Base-by-base conservation (phyloP, 495 filamentous ascomycete genomes). In the Penicillium paradoxum region DNA sequence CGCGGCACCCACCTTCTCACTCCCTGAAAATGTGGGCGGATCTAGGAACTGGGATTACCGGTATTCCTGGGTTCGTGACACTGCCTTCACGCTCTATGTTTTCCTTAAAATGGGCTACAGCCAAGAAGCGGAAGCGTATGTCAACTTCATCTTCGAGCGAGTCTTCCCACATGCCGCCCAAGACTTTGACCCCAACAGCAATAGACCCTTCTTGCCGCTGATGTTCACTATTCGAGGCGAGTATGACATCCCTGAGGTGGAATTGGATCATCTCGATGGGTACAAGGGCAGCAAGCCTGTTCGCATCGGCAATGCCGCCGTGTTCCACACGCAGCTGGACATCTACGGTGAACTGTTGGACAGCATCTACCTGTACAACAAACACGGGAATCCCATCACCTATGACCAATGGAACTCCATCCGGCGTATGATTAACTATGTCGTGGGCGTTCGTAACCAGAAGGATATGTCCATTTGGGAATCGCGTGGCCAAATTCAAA, bases 381-480 rank as follows among this genome's bases (percentile, higher is more conserved):
- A 87, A 64, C 85, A 85, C 60, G 86, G 84, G 13, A 87, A 88
- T 59, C 85, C 84, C 1, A 79, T 87, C 49, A 78, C 83, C 34
- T 89, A 85, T 74, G 86, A 89, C 50, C 81, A 83, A 51, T 89
- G 86, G 83, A 67, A 76, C 30, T 64, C 75, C 0, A 77, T 85
- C 29, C 75, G 82, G 18, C 76, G 82, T 44, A 79, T 85, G 63
- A 71, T 84, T 10, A 73, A 76, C 53, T 75, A 74, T 48, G 74
- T 78, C n/a, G 60, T 72, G 34, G 56, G 65, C 17, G 72, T 77
- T 29, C 65, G 72, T 30, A 48, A 69, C 66, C 75, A 84, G 39
- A 81, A 83, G 17, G 86, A 89, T 65, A 88, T 87, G 84, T 86
- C 83, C 14, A 88, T 89, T 59, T 88, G 86, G 86, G 86, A 89